Base-by-base conservation (phyloP, 75 land plant genomes). In the Cunninghamia lanceolata region DNA sequence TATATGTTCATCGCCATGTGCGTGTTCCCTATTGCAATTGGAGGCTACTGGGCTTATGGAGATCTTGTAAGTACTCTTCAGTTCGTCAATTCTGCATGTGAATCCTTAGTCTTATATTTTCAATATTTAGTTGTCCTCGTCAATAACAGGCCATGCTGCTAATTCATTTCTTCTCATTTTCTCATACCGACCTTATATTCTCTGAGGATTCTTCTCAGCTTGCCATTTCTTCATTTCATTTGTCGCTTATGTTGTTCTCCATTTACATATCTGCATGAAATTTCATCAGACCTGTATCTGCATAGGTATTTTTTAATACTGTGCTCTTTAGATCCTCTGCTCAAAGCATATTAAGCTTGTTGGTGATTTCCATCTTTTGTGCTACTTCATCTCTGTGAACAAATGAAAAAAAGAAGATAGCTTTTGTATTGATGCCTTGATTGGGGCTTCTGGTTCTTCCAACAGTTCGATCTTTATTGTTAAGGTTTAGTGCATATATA, bases 41-140 rank as follows among this genome's bases (percentile, higher is more conserved):
- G 89, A 77, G 94, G 94, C 17, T 92, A 87, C 82, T 90, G 92
- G 93, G 91, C 92, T 63, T 91, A 90, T 73, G 92, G 92, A 15
- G 85, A 87, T 35, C 46, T 85, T 7, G 92, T 89, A 84, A 86
- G 91, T 54, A 66, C 19, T 9, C 21, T 42, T 54, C 79, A 85
- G 19, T 54, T 28, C 35, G 50, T n/a, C 36, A 11, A 85, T 38
- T 21, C 42, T 80, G 28, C 1, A 15, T 35, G 16, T 76, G 17
- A 16, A 80, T 1, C 21, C 21, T 7, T 7, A 80, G 40, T 39
- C 45, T 38, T 3, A 17, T 79, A 15, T 79, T 43, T 43, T 43
- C 45, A 77, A 10, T 35, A 36, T 5, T 14, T 77, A 36, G 10
- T 39, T 63, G 0, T 25, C 30, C 28, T 63, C 68, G 25, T 63